Base-by-base conservation (phyloP, 192 early-diverging fungal genomes). In the Dissophora ornata region DNA sequence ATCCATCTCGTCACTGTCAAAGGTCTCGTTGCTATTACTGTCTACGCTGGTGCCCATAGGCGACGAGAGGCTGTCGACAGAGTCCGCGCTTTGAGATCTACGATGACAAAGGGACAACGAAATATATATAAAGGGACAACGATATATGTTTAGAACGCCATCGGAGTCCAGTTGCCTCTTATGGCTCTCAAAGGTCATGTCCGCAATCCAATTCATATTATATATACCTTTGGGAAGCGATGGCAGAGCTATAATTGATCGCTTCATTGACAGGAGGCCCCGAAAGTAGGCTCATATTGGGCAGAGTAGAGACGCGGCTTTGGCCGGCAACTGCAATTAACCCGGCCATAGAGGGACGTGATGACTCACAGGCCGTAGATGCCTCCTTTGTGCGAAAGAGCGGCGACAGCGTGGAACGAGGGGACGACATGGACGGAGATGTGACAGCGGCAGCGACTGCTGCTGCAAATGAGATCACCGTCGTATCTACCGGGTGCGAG, bases 1-100 rank as follows among this genome's bases (percentile, higher is more conserved):
- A 21, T 62, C 60, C 69, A 71, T 71, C 5, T 63, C 69, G 33
- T 71, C 69, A 36, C 51, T 47, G 22, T 63, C 69, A 62, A 71
- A 70, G 44, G 44, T 33, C 24, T 38, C 59, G 44, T 70, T 53
- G 34, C 32, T 51, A 38, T 34, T 54, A 34, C 51, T 70, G 3
- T 70, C 68, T 4, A 54, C 52, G 41, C 68, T 61, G 3, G 68
- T 62, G n/a, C 46, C 58, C 16, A 63, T 36, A 32, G 62, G 56
- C 48, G 56, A 73, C 25, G 44, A 45, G 13, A 47, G 40, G n/a
- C 44, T 44, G 33, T 42, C 67, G 12, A 54, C 24, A 12, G 15
- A 30, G 38, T 51, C 46, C 6, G 48, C 12, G 21, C 29, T 45
- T 44, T 28, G 22, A 15, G 26, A 44, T 21, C 50, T 64, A 32